phyloP scores from a whole-genome alignment of 1,284 basidiomycete genomes.

The Microbotryum scabiosae region DNA sequence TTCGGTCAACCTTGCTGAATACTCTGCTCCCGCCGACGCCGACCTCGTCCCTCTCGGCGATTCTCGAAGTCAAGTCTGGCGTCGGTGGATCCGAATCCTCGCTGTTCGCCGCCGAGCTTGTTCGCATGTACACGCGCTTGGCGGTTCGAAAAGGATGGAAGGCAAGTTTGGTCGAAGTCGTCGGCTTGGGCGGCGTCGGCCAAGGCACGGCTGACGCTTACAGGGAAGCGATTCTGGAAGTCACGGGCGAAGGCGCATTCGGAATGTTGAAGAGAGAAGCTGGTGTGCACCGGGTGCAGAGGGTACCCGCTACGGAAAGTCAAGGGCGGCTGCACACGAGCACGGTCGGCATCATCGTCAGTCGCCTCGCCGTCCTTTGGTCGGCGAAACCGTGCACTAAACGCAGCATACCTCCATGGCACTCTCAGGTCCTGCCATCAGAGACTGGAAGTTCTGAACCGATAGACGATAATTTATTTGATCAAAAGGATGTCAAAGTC shows the following conservation, averaged over 20 bases:
- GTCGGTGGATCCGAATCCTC: constrained; percentile 85
- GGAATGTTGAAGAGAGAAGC: constrained; percentile 79
- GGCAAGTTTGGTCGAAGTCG: constrained; percentile 37
- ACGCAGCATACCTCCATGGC: neutral
- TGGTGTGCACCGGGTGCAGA: constrained; percentile 90
- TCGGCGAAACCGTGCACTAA: constrained; percentile 19
- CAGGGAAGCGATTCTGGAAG: constrained; percentile 68
- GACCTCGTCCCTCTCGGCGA: constrained; percentile 59
- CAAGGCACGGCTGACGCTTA: constrained; percentile 22
- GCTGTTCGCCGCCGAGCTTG: constrained; percentile 69
- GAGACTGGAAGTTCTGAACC: constrained; percentile 41
- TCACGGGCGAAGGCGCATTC: constrained; percentile 69
- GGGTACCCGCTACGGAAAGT: constrained; percentile 82
- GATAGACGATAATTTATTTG: constrained; percentile 49
- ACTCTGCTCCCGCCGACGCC: constrained; percentile 63
- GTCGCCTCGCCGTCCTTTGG: constrained; percentile 33
- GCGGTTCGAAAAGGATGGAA: constrained; percentile 48
- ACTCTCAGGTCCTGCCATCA: constrained; percentile 63
- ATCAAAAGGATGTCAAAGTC: constrained; percentile 74
- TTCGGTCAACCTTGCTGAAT: constrained; percentile 54
- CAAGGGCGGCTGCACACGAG: constrained; percentile 85
- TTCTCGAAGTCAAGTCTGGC: constrained; percentile 85
- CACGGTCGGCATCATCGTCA: constrained; percentile 76
- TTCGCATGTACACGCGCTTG: constrained; percentile 73
- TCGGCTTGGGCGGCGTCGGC: constrained; percentile 20